A percentile compares a stretch with the other conserved stretches of the same genome.
Conservation (phyloP, 345 rosid species). For the Populus euphratica region DNA sequence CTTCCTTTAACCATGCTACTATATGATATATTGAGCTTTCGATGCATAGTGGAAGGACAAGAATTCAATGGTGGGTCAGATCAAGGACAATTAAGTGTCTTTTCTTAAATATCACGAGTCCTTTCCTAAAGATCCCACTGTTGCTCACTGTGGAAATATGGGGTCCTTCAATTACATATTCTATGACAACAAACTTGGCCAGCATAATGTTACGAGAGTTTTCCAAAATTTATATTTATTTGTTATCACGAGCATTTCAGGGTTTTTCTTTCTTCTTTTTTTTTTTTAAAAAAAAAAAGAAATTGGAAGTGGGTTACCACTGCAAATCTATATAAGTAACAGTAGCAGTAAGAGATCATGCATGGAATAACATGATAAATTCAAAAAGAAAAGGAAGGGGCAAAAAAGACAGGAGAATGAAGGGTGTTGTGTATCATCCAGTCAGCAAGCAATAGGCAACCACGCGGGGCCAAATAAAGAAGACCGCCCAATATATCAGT, state of each 20-base stretch:
- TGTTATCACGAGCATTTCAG: background rate
- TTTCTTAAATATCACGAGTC: background rate
- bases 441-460: too few relatives aligned
- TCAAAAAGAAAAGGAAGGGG: too few relatives aligned
- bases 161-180: background rate
- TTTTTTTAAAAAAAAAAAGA: too few relatives aligned
- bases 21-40: constrained; percentile 1
- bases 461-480: too few relatives aligned
- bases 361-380: too few relatives aligned
- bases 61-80: constrained; percentile 46
- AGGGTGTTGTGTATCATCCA: too few relatives aligned
- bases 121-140: constrained; percentile 22
- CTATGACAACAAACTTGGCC: background rate
- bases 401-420: too few relatives aligned
- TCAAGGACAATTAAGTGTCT: constrained; percentile 13
- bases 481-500: too few relatives aligned
- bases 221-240: background rate
- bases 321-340: background rate
- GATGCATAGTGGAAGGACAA: constrained; percentile 23
- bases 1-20: background rate
- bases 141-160: background rate
- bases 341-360: background rate
- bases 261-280: too few relatives aligned
- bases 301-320: background rate
- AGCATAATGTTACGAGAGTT: background rate